Evolutionary conservation across 1,284 basidiomycete genomes (phyloP).

Genomic region (Apiotrichum akiyoshidainum): DNA sequence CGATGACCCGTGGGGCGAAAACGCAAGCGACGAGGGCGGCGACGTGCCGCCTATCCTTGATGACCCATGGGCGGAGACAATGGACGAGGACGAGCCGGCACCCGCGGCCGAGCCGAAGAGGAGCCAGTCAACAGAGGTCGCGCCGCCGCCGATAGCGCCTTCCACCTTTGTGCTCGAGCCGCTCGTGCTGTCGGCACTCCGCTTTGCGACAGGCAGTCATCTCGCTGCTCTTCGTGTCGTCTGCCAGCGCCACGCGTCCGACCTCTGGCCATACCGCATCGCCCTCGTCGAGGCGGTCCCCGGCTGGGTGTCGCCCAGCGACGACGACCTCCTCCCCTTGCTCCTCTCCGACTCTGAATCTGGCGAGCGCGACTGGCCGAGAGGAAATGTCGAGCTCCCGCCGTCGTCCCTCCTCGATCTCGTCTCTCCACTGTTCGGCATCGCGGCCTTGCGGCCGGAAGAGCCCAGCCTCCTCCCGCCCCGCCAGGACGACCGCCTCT

Average conservation of each 20-base stretch:
- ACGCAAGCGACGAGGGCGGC: constrained; percentile 24
- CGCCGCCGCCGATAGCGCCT: constrained; percentile 28
- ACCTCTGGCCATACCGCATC: constrained; percentile 68
- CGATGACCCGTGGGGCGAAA: constrained; percentile 73
- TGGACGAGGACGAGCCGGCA: constrained; percentile 2
- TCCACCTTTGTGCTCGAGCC: constrained; percentile 63
- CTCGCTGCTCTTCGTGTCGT: constrained; percentile 62
- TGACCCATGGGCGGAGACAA: constrained; percentile 34
- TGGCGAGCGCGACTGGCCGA: constrained; percentile 51
- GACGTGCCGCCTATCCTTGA: constrained; percentile 20
- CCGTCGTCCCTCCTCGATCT: constrained; percentile 13
- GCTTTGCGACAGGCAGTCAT: constrained; percentile 63
- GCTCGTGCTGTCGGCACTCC: constrained; percentile 60
- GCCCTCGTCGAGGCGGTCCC: constrained; percentile 69
- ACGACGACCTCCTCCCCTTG: constrained; percentile 59
- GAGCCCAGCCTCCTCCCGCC: constrained; percentile 22
- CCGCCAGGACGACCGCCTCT: constrained; percentile 5
- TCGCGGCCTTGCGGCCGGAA: constrained; percentile 1
- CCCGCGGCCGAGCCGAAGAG: background rate
- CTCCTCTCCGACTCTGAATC: constrained; percentile 62
- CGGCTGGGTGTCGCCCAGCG: constrained; percentile 61
- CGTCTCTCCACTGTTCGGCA: constrained; percentile 7
- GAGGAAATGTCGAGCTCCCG: background rate
- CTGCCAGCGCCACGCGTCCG: constrained; percentile 57
- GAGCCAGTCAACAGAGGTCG: background rate